phyloP scores from a whole-genome alignment of 208 protist genomes.

The Blastocrithidia nonstop region DNA sequence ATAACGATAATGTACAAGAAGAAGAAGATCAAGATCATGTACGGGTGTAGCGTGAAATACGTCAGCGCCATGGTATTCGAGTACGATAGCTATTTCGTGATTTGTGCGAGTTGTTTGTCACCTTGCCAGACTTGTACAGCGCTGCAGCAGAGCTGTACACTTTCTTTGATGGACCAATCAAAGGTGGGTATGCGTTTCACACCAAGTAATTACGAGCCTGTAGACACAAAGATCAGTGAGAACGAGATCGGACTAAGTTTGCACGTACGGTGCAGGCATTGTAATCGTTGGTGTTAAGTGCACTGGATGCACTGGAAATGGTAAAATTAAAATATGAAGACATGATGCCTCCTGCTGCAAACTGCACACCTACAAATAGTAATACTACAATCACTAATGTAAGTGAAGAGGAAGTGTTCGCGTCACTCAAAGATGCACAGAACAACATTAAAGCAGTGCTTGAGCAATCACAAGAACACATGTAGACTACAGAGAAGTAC shows the following conservation, averaged over 20 bases:
- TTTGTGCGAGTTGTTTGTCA: constrained; percentile 63
- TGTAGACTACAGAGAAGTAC: constrained; percentile 29
- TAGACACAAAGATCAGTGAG: constrained; percentile 77
- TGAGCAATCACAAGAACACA: constrained; percentile 57
- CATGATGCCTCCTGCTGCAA: not conserved
- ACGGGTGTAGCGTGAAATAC: constrained; percentile 14
- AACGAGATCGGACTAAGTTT: constrained; percentile 30
- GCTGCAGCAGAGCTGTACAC: constrained; percentile 40
- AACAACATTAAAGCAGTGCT: constrained; percentile 43
- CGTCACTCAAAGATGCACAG: constrained; percentile 30
- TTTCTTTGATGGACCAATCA: constrained; percentile 65
- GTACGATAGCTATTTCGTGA: constrained; percentile 48
- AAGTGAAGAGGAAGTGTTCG: constrained; percentile 14
- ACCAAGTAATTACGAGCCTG: constrained; percentile 70
- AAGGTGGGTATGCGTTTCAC: constrained; percentile 32
- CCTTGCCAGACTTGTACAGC: constrained; percentile 67
- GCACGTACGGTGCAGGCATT: constrained; percentile 44
- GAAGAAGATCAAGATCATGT: not conserved
- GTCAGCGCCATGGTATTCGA: constrained; percentile 43
- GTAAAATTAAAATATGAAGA: no score
- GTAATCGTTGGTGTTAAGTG: constrained; percentile 22
- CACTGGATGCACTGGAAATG: constrained; percentile 15
- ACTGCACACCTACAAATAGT: not conserved
- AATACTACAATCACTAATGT: constrained; percentile 3
- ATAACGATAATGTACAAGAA: not conserved